These are phyloP conservation scores for Glycine tomentella DNA, from an alignment of 306 rosid species.

Conservation along the genomic window DNA sequence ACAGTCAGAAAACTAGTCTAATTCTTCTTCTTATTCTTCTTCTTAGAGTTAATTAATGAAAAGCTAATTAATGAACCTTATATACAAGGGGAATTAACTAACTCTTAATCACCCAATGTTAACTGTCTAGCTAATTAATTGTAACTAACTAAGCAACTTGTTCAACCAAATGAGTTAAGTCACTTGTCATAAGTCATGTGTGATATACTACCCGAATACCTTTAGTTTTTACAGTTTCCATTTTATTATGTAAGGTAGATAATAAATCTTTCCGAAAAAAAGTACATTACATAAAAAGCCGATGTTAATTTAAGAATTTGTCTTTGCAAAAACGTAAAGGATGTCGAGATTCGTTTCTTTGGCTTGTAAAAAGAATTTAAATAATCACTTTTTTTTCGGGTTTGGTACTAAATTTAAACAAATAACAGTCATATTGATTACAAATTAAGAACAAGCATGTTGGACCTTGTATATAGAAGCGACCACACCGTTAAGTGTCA, in stretches of 20 bases:
- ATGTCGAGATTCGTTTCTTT: neutral
- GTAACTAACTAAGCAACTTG: no score
- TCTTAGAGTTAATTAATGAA: slow-evolving; percentile 66
- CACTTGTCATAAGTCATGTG: no score
- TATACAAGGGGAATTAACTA: no score
- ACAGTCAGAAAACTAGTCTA: slow-evolving; percentile 51
- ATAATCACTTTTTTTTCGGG: neutral
- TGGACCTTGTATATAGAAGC: slow-evolving; percentile 16
- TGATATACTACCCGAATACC: no score
- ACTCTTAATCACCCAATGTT: no score
- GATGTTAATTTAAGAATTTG: neutral
- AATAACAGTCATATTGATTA: slow-evolving; percentile 3
- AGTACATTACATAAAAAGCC: no score
- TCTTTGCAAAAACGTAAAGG: neutral
- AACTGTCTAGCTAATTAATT: no score
- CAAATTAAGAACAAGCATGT: neutral
- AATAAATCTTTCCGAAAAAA: no score
- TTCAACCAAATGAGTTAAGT: no score
- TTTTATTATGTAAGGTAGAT: no score
- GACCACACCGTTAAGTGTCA: slow-evolving; percentile 9
- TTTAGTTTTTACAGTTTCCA: no score
- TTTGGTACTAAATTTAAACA: slow-evolving; percentile 2
- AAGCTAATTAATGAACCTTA: neutral
- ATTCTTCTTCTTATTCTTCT: slow-evolving; percentile 68
- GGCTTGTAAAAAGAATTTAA: slow-evolving; percentile 1